phyloP scores from a whole-genome alignment of 2,329 filamentous ascomycete species.

The Neoarthrinium moseri region DNA sequence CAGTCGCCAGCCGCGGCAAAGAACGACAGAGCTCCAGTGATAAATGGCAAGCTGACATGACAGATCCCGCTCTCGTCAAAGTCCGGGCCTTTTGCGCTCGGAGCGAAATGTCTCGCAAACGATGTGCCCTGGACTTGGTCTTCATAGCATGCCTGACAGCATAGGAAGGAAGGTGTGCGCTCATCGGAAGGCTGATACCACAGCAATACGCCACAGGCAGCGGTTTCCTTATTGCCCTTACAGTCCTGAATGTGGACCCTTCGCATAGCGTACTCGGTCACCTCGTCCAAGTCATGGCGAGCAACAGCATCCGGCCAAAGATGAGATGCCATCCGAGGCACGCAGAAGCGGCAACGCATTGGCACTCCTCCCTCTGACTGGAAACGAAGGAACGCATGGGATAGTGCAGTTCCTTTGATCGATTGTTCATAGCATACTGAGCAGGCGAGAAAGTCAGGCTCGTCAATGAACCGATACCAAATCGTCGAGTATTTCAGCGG shows the following conservation, averaged over 20 bases:
- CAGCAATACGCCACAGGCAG: not conserved
- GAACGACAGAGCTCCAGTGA: not conserved
- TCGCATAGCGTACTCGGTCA: not conserved
- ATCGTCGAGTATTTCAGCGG: conserved; percentile 3
- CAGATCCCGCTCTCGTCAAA: not conserved
- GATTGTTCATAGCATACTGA: conserved; percentile 2
- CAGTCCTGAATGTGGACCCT: not conserved
- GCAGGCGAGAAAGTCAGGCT: conserved; percentile 5
- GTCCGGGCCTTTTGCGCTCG: not conserved
- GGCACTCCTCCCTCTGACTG: not conserved
- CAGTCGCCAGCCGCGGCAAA: not conserved
- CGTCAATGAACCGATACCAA: conserved; percentile 1
- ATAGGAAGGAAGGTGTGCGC: not conserved
- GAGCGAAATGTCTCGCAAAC: conserved; percentile 1
- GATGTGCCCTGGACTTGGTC: not conserved
- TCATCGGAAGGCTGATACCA: not conserved
- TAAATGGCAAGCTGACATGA: not conserved
- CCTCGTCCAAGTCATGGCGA: not conserved
- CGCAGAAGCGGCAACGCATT: conserved; percentile 7
- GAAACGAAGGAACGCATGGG: conserved; percentile 2
- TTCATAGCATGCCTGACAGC: conserved; percentile 9
- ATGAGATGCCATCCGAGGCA: not conserved
- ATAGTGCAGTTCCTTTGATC: not conserved
- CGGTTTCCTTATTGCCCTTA: not conserved
- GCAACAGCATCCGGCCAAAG: conserved; percentile 3